A percentile compares a stretch with the other conserved stretches of the same genome.
Evolutionary conservation across 768 basidiomycete species (phyloP).

Genomic region (Termitomyces sp.): DNA sequence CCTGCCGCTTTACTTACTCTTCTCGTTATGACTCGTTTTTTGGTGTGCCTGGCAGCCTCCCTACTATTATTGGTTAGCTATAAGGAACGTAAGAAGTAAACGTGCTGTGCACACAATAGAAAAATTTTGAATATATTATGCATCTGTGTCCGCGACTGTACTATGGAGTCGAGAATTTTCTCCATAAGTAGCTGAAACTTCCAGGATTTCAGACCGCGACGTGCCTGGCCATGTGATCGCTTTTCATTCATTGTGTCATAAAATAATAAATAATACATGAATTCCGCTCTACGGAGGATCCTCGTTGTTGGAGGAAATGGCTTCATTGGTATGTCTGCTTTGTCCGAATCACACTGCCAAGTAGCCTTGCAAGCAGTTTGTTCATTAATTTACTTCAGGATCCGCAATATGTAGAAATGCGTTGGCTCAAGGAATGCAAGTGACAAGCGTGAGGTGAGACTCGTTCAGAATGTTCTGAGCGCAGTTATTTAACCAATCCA

Average conservation of each 20-base stretch:
- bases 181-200: not conserved
- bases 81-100: not conserved
- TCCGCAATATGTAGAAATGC: slow-evolving; percentile 92
- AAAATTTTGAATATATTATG: not conserved
- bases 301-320: slow-evolving; percentile 99
- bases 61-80: not conserved
- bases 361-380: not conserved
- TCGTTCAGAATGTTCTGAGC: not conserved
- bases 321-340: slow-evolving; percentile 66
- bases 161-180: too few relatives aligned
- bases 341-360: not conserved
- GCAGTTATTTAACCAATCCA: slow-evolving; percentile 22
- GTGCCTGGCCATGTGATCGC: not conserved
- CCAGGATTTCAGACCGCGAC: not conserved
- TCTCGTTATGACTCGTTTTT: not conserved
- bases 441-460: slow-evolving; percentile 81
- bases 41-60: slow-evolving; percentile 7
- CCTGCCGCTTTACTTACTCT: not conserved
- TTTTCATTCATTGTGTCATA: not conserved
- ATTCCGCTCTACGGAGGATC: slow-evolving; percentile 45
- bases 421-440: slow-evolving; percentile 75
- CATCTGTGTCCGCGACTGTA: not conserved
- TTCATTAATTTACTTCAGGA: slow-evolving; percentile 41
- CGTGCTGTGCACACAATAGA: slow-evolving; percentile 4
- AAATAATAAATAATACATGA: slow-evolving; percentile 19